These are phyloP conservation scores for Psophocarpus tetragonolobus DNA, from an alignment of 306 rosid species.

Conservation along the genomic window DNA sequence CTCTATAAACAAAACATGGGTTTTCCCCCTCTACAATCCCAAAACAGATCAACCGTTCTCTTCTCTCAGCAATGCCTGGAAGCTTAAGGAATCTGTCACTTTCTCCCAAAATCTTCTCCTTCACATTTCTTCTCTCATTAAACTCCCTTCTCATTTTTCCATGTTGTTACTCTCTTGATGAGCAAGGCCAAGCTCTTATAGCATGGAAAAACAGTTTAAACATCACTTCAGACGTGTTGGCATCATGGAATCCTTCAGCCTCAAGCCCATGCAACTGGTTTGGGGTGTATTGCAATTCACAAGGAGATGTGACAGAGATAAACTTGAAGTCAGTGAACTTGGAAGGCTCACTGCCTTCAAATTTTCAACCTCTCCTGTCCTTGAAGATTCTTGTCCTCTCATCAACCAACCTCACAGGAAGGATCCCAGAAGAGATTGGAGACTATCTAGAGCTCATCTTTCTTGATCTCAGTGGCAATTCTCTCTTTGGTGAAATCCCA, in stretches of 20 bases:
- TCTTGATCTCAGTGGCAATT: slow-evolving; percentile 70
- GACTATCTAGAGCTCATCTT: slow-evolving; percentile 54
- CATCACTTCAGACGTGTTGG: slow-evolving; percentile 50
- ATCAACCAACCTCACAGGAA: slow-evolving; percentile 67
- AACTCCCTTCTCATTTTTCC: slow-evolving; percentile 59
- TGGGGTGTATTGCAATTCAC: slow-evolving; percentile 71
- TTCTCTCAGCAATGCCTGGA: slow-evolving; percentile 86
- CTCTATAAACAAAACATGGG: slow-evolving; percentile 98
- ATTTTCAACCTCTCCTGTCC: slow-evolving; percentile 61
- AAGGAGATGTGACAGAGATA: slow-evolving; percentile 65
- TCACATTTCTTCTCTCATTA: slow-evolving; percentile 56
- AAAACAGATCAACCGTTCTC: slow-evolving; percentile 68
- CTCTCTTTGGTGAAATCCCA: slow-evolving; percentile 74
- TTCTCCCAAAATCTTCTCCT: slow-evolving; percentile 63
- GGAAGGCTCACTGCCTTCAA: slow-evolving; percentile 84
- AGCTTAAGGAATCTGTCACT: slow-evolving; percentile 68
- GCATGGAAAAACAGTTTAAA: slow-evolving; percentile 79
- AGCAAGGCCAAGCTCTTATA: slow-evolving; percentile 79
- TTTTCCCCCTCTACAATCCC: slow-evolving; percentile 90
- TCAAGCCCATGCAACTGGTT: slow-evolving; percentile 76
- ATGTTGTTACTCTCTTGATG: slow-evolving; percentile 68
- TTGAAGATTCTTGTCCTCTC: slow-evolving; percentile 59
- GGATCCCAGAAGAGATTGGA: slow-evolving; percentile 73
- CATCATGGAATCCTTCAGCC: slow-evolving; percentile 66
- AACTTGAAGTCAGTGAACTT: slow-evolving; percentile 55